phyloP scores from a whole-genome alignment of 2,329 filamentous ascomycete species.

The Phyllachora maydis region DNA sequence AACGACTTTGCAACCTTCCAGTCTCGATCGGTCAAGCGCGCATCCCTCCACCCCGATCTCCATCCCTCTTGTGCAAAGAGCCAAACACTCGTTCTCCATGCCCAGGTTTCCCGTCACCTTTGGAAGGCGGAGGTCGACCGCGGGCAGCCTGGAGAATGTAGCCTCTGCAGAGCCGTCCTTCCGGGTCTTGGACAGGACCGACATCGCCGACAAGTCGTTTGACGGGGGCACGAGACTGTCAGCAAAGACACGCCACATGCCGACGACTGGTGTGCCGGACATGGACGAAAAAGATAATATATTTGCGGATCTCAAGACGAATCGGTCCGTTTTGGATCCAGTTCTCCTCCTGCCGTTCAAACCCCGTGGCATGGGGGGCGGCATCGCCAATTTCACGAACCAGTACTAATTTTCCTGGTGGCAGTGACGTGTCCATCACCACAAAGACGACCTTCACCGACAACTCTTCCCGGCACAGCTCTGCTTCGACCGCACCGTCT shows the following conservation, averaged over 20 bases:
- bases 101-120: conserved; percentile 41
- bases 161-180: conserved; percentile 29
- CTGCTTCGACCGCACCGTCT: conserved; percentile 38
- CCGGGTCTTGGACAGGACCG: conserved; percentile 33
- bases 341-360: too few species aligned
- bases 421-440: conserved; percentile 38
- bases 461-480: conserved; percentile 40
- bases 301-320: conserved; percentile 32
- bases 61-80: too few species aligned
- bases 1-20: too few species aligned
- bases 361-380: too few species aligned
- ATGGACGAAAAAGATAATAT: conserved; percentile 28
- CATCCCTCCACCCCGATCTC: too few species aligned
- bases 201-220: conserved; percentile 24
- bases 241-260: conserved; percentile 14
- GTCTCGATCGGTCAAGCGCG: too few species aligned
- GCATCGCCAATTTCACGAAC: too few species aligned
- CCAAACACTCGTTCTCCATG: conserved; percentile 36
- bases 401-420: conserved; percentile 24
- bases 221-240: conserved; percentile 25
- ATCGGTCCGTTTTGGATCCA: conserved; percentile 31
- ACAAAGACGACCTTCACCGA: conserved; percentile 39
- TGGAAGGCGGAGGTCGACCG: conserved; percentile 37
- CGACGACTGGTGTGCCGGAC: conserved; percentile 17
- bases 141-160: conserved; percentile 30